These are phyloP conservation scores for Aphanocladium album DNA, from an alignment of 2,329 filamentous ascomycete species.

Conservation along the genomic window DNA sequence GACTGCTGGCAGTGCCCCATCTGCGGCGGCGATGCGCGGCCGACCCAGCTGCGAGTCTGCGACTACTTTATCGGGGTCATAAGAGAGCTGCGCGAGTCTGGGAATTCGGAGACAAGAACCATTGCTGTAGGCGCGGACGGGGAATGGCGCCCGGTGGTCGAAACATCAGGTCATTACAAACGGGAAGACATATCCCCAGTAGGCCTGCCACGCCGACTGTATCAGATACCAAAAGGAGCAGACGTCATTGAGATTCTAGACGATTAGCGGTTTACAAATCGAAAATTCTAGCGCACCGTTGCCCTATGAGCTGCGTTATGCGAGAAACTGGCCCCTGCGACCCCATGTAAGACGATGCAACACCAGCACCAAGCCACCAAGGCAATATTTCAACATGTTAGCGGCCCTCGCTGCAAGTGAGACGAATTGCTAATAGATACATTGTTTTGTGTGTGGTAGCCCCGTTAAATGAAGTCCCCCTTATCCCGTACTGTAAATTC, in stretches of 20 bases:
- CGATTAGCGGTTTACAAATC: background rate
- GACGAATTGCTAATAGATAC: slow-evolving; percentile 7
- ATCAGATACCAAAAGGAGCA: background rate
- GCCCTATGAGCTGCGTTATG: background rate
- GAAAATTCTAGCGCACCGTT: background rate
- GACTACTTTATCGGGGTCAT: slow-evolving; percentile 65
- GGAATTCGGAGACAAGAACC: slow-evolving; percentile 22
- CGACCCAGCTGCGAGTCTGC: slow-evolving; percentile 65
- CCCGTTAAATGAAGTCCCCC: background rate
- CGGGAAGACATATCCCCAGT: background rate
- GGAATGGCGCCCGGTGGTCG: slow-evolving; percentile 26
- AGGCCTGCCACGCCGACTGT: background rate
- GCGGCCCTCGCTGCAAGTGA: background rate
- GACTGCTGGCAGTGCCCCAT: slow-evolving; percentile 87
- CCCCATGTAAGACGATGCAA: slow-evolving; percentile 7
- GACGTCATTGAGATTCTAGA: slow-evolving; percentile 15
- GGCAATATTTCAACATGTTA: background rate
- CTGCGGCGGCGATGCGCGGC: slow-evolving; percentile 72
- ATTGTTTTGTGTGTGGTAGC: accelerated
- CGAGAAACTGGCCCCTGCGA: background rate
- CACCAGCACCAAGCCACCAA: background rate
- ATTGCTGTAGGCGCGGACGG: slow-evolving; percentile 28
- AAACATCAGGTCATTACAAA: background rate
- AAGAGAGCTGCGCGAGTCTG: slow-evolving; percentile 36
- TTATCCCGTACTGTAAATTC: background rate